Percentiles rank a stretch among this genome's conserved stretches.
Conservation (phyloP, 495 filamentous ascomycete species). For the Staphylotrichum longicolle region DNA sequence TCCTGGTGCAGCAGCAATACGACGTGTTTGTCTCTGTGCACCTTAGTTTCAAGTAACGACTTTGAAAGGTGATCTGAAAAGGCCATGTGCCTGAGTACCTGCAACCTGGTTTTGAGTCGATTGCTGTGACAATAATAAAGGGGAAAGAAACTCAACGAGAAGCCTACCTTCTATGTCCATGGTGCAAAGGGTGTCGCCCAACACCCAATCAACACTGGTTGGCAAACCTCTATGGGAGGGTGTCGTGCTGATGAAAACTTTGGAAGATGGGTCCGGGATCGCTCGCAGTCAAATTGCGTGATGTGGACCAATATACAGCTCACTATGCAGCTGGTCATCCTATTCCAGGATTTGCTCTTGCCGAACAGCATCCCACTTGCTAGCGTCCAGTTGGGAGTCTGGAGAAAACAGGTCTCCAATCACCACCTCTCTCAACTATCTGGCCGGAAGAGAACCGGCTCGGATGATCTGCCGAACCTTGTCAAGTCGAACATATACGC, state of each 20-base stretch:
- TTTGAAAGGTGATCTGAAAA: too few relatives aligned
- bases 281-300: not conserved
- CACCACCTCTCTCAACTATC: too few relatives aligned
- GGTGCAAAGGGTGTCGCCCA: too few relatives aligned
- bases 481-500: not conserved
- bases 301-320: not conserved
- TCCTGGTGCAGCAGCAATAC: not conserved
- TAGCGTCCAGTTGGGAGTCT: not conserved
- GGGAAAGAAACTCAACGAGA: too few relatives aligned
- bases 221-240: not conserved
- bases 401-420: not conserved
- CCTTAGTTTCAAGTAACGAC: too few relatives aligned
- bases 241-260: not conserved
- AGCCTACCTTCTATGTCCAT: too few relatives aligned
- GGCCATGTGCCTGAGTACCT: too few relatives aligned
- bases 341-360: not conserved
- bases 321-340: not conserved
- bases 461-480: conserved; percentile 14
- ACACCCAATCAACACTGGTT: not conserved
- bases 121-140: too few relatives aligned
- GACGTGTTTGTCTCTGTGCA: not conserved
- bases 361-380: not conserved
- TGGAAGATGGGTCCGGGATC: not conserved
- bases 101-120: too few relatives aligned
- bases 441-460: not conserved